Base-by-base conservation (phyloP, 2,329 filamentous ascomycete genomes). In the Pyrenophora teres region DNA sequence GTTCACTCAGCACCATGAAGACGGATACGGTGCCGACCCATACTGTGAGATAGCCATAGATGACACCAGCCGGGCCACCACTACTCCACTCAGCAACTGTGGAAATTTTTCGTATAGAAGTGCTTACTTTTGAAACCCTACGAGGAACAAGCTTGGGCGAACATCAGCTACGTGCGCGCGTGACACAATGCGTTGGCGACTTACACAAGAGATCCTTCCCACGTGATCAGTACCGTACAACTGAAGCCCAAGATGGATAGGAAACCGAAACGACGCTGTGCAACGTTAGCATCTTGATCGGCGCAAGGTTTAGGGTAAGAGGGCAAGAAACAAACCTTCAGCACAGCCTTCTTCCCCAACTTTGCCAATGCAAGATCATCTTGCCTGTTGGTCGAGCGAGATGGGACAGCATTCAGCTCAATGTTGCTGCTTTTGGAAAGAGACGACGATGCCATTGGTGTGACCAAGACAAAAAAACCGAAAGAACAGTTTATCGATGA, bases 11-110 rank as follows among this genome's bases (percentile, higher is more conserved):
- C 4, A 67, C 64, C 23, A 63, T 54, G 31, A 66, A 66, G 4
- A 61, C 57, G 5, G 68, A 68, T 23, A 65, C 56, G 0, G 65
- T 67, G n/a, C 69, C 68, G 4, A 62, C 2, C 65, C 68, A 72
- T 8, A 62, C 60, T 4, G 64, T 42, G 8, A 70, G 30, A 31
- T 67, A 71, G n/a, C 66, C 64, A 23, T 65, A 72, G 25, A 71
- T 61, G 44, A 67, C 58, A 39, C 68, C 69, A 9, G 67, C 64
- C 1, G 67, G 59, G 10, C 69, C 69, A 8, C 69, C 69, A 54
- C 64, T 67, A 23, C 21, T 18, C 30, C 36, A 12, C 23, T 52
- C 38, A 52, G 38, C 19, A 37, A 10, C 3, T 23, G 16, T 42
- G 33, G 18, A 15, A 16, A 27, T 27, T 6, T 31, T 23, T 16